These are phyloP conservation scores for Adiantum capillusveneris DNA, from an alignment of 75 land plant genomes.

Conservation along the genomic window DNA sequence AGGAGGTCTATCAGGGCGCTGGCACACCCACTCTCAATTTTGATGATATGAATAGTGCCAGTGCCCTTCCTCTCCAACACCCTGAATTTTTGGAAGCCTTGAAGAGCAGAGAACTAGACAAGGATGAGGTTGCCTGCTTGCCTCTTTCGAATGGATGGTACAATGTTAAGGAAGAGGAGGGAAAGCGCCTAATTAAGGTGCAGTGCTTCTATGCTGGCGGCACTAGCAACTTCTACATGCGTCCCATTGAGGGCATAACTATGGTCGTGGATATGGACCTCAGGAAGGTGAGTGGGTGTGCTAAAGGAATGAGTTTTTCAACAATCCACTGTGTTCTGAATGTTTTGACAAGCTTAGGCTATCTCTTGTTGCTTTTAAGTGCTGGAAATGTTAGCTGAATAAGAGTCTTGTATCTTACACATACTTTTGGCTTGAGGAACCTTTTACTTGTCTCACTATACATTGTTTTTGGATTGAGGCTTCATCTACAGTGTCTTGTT, in stretches of 20 bases:
- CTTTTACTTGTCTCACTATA: no score
- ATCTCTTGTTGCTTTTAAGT: no score
- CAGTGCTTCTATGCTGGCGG: conserved; percentile 54
- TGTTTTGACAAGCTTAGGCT: no score
- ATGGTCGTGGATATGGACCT: conserved; percentile 55
- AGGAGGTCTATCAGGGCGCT: conserved; percentile 12
- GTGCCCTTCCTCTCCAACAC: conserved; percentile 25
- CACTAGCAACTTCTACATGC: conserved; percentile 81
- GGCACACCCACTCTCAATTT: conserved; percentile 55
- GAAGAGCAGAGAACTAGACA: conserved; percentile 38
- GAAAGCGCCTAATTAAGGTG: conserved; percentile 50
- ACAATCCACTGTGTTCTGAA: no score
- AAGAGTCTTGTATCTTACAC: no score
- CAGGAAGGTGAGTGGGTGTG: conserved; percentile 28
- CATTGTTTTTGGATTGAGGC: no score
- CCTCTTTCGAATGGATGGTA: conserved; percentile 51
- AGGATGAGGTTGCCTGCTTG: conserved; percentile 45
- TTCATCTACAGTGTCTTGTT: no score
- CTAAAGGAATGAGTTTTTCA: no score
- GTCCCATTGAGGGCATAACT: conserved; percentile 81
- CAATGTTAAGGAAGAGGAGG: conserved; percentile 38
- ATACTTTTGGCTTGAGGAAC: no score
- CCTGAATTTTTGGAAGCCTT: conserved; percentile 40
- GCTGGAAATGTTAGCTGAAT: no score
- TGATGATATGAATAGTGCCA: conserved; percentile 32